These are phyloP conservation scores for Mycosphaerella sp. DNA, from an alignment of 2,329 filamentous ascomycete genomes.

Conservation along the genomic window DNA sequence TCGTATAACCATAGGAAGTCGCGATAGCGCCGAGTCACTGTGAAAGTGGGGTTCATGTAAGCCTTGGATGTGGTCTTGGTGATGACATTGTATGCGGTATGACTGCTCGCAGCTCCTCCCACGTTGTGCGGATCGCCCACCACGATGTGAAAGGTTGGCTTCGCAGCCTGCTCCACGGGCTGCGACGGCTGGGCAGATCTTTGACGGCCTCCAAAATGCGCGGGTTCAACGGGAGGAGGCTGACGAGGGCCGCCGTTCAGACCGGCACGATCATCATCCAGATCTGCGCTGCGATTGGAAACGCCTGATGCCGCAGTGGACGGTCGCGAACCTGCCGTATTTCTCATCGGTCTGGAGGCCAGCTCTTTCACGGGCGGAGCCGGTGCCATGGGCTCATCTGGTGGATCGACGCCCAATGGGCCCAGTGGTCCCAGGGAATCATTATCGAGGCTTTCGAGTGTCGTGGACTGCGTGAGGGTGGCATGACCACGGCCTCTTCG, in stretches of 20 bases:
- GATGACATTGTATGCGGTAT: constrained; percentile 93
- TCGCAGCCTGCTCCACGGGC: constrained; percentile 86
- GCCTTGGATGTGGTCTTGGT: constrained; percentile 97
- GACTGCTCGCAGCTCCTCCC: constrained; percentile 89
- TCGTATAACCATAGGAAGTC: constrained; percentile 99
- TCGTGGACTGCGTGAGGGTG: constrained; percentile 69
- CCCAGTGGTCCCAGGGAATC: constrained; percentile 68
- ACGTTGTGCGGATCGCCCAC: constrained; percentile 98
- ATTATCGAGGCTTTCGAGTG: constrained; percentile 71
- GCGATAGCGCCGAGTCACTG: constrained; percentile 86
- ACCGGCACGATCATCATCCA: constrained; percentile 56
- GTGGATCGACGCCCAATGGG: constrained; percentile 48
- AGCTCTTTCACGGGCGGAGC: constrained; percentile 54
- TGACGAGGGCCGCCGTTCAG: constrained; percentile 49
- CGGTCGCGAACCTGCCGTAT: constrained; percentile 38
- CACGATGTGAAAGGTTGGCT: constrained; percentile 81
- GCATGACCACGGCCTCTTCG: constrained; percentile 56
- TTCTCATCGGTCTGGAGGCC: constrained; percentile 38
- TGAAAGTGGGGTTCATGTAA: constrained; percentile 86
- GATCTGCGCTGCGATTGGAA: constrained; percentile 49
- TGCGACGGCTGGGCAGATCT: constrained; percentile 66
- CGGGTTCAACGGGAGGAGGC: constrained; percentile 56
- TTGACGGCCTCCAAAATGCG: constrained; percentile 39
- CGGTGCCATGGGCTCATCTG: constrained; percentile 57
- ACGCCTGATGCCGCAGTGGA: constrained; percentile 46